Percentiles rank a stretch among this genome's conserved stretches.
These are phyloP conservation scores for Axilococcus clingmanii DNA, from an alignment of 139 green algal genomes.

Conservation along the genomic window DNA sequence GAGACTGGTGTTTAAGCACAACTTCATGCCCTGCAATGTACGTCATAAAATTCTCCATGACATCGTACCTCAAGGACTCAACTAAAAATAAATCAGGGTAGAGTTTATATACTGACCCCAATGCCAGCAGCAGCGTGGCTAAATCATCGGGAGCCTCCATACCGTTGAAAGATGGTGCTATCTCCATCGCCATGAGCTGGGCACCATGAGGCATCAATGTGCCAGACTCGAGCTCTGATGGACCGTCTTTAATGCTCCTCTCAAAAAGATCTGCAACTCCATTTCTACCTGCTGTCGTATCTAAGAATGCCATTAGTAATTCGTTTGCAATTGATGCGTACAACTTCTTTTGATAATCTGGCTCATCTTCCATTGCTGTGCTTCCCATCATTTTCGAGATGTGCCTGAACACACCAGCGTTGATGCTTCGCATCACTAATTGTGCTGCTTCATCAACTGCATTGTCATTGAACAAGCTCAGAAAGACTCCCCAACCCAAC, in stretches of 20 bases:
- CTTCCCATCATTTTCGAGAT: too few relatives aligned
- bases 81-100: conserved; percentile 41
- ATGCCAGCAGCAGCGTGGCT: conserved; percentile 12
- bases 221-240: too few relatives aligned
- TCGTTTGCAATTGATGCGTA: conserved; percentile 13
- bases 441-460: too few relatives aligned
- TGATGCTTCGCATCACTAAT: too few relatives aligned
- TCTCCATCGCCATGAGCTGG: neutral
- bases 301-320: conserved; percentile 11
- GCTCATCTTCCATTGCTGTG: conserved; percentile 15
- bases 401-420: too few relatives aligned
- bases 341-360: conserved; percentile 16
- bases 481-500: too few relatives aligned
- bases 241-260: too few relatives aligned
- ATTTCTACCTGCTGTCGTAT: neutral
- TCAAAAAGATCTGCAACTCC: too few relatives aligned
- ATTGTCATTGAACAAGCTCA: too few relatives aligned
- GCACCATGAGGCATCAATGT: too few relatives aligned
- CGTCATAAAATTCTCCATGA: conserved; percentile 10
- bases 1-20: too few relatives aligned
- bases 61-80: conserved; percentile 33
- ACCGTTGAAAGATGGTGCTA: neutral
- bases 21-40: too few relatives aligned
- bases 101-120: conserved; percentile 26
- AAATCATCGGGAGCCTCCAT: conserved; percentile 2